Percentiles rank a stretch among this genome's conserved stretches.
phyloP scores from a whole-genome alignment of 2,329 filamentous ascomycete species.

The Arachnomyces sp. region DNA sequence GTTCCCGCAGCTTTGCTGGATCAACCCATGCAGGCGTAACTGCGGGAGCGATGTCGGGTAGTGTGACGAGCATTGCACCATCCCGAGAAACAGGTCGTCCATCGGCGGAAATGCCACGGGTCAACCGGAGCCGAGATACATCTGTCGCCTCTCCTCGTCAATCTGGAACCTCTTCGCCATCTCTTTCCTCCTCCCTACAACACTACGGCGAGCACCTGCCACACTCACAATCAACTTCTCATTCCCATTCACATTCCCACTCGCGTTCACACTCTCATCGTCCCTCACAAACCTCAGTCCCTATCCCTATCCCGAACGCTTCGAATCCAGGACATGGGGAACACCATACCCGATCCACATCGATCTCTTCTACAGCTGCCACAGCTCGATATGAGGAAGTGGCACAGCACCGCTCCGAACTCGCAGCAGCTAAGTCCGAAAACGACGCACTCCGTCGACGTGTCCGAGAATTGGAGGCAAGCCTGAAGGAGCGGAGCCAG shows the following conservation, averaged over 20 bases:
- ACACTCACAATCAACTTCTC: conserved; percentile 17
- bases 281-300: conserved; percentile 1
- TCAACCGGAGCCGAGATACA: conserved; percentile 34
- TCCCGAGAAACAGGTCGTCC: conserved; percentile 31
- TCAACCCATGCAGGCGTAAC: conserved; percentile 27
- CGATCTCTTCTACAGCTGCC: conserved; percentile 21
- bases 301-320: neutral
- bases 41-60: conserved; percentile 26
- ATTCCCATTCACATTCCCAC: conserved; percentile 18
- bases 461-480: conserved; percentile 38
- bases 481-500: conserved; percentile 25
- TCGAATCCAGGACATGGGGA: conserved; percentile 10
- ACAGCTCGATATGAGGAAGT: conserved; percentile 36
- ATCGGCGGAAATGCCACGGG: conserved; percentile 21
- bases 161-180: conserved; percentile 24
- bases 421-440: conserved; percentile 38
- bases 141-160: conserved; percentile 34
- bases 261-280: conserved; percentile 23
- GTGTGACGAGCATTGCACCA: conserved; percentile 37
- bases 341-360: conserved; percentile 17
- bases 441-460: conserved; percentile 39
- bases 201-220: conserved; percentile 22
- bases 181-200: conserved; percentile 21
- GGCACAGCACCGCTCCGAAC: conserved; percentile 33
- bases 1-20: conserved; percentile 33